Base-by-base conservation (phyloP, 495 filamentous ascomycete species). In the Annulohypoxylon maeteangense region DNA sequence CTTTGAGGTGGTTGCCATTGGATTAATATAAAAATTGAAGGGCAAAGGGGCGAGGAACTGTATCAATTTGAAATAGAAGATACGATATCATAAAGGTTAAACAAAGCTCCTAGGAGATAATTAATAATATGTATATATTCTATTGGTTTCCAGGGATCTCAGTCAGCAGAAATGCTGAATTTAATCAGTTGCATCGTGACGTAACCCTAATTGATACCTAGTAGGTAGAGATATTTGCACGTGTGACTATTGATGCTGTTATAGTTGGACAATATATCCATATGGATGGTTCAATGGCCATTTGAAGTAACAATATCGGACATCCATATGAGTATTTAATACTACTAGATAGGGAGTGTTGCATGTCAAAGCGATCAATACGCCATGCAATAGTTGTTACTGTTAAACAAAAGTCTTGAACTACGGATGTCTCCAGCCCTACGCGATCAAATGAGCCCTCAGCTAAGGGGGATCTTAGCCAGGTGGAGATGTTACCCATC, bases 401-500 rank as follows among this genome's bases (percentile, higher is more conserved):
- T 34, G 38, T 36, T 23, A 45, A 25, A 11, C 14, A 18, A 22
- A 36, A 54, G 6, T 7, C 25, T 18, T 36, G 45, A 20, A 27
- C 40, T 38, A 29, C 22, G 32, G 12, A 14, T 11, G 8, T 5
- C 54, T n/a, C 64, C 56, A 67, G 64, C 64, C 64, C 64, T 67
- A 67, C 47, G 64, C 53, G 64, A 56, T 51, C 31, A 54, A 45
- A 67, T 67, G 59, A 67, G 56, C 44, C 34, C 64, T 67, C 64
- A 67, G 64, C 64, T 67, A 67, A 53, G 27, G 29, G 56, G 42
- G 63, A 60, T 67, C 64, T 67, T 42, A 59, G 36, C 22, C 25
- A 67, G 55, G 64, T 67, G 64, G 64, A 54, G 56, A 34, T 11
- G n/a, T 32, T 50, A 67, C 64, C 47, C 50, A 53, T 60, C 16